Evolutionary conservation across 768 basidiomycete species (phyloP).

Genomic region (Tremella mesenterica): DNA sequence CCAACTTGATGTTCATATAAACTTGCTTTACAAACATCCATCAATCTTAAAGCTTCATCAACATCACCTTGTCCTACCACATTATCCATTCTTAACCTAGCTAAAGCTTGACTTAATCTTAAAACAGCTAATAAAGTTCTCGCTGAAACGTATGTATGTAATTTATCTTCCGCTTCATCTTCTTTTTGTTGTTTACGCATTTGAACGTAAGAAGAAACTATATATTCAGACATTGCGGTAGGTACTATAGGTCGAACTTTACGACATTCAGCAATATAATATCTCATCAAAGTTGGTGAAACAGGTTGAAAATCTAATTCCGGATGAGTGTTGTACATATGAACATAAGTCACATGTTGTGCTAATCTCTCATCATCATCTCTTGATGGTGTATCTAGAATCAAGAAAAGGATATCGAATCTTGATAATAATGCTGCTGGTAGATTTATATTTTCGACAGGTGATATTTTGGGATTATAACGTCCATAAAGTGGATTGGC

Average conservation of each 20-base stretch:
- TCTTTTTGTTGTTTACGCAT: constrained; percentile 88
- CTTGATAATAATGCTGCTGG: constrained; percentile 92
- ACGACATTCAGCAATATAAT: constrained; percentile 89
- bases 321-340: constrained; percentile 90
- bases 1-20: constrained; percentile 63
- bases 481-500: constrained; percentile 97
- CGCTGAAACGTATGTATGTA: constrained; percentile 89
- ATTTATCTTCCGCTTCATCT: constrained; percentile 76
- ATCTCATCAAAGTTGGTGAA: constrained; percentile 79
- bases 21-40: constrained; percentile 93
- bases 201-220: constrained; percentile 91
- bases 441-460: constrained; percentile 97
- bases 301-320: constrained; percentile 66
- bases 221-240: constrained; percentile 74
- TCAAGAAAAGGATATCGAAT: constrained; percentile 92
- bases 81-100: constrained; percentile 76
- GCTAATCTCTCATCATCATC: constrained; percentile 95
- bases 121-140: constrained; percentile 90
- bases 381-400: constrained; percentile 86
- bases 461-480: constrained; percentile 95
- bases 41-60: constrained; percentile 89
- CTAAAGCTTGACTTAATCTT: constrained; percentile 87
- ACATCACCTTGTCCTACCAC: constrained; percentile 77
- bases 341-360: constrained; percentile 94
- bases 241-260: constrained; percentile 84